Conservation (phyloP, 441 rosid species). For the Rhodomyrtus psidioides region DNA sequence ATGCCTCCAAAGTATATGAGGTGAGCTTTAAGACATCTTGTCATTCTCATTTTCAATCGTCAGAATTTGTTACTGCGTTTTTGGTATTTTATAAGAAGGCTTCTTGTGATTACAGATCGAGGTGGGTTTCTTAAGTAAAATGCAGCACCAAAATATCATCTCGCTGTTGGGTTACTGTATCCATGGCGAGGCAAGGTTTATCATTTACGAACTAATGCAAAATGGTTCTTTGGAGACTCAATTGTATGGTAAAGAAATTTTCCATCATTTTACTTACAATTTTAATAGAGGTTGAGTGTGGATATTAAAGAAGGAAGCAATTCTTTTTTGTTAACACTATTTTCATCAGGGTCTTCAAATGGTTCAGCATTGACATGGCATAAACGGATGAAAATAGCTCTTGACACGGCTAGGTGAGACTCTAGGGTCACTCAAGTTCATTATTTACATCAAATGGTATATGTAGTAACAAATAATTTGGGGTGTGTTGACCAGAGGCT, state of each 20-base stretch:
- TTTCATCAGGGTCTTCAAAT: constrained; percentile 50
- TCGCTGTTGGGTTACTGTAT: constrained; percentile 67
- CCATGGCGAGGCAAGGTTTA: constrained; percentile 41
- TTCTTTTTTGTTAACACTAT: background rate
- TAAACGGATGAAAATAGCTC: constrained; percentile 85
- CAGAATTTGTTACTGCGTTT: background rate
- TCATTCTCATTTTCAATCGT: background rate
- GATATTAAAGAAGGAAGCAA: background rate
- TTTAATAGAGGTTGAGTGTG: background rate
- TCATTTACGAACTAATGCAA: constrained; percentile 82
- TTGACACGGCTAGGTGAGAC: constrained; percentile 73
- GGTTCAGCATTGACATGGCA: constrained; percentile 79
- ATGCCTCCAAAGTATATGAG: constrained; percentile 2
- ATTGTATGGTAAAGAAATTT: constrained; percentile 52
- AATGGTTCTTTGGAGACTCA: constrained; percentile 85
- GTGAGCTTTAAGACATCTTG: background rate
- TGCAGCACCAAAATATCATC: constrained; percentile 70
- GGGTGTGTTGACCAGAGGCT: constrained; percentile 49
- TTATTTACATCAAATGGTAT: background rate
- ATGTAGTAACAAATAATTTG: background rate
- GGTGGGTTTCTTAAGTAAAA: constrained; percentile 63
- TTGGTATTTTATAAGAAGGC: background rate
- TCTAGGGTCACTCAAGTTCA: background rate
- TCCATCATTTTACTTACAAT: background rate
- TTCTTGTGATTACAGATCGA: constrained; percentile 53